Conservation (phyloP, 768 basidiomycete genomes). For the Crassisporium funariophilum region DNA sequence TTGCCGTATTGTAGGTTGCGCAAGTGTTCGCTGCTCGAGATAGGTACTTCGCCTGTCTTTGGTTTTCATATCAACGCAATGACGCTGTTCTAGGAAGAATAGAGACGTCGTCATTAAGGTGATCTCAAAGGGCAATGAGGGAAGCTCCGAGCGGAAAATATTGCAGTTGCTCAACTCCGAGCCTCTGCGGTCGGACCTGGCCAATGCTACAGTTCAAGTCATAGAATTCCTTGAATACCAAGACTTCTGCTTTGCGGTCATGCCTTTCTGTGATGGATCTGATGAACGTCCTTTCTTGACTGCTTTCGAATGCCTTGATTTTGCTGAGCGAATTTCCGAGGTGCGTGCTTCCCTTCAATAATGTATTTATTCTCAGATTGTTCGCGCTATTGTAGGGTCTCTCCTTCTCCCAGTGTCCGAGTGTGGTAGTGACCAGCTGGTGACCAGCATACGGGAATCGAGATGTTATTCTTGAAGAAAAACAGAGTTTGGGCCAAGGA, state of each 20-base stretch:
- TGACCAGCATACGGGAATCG: too few species aligned
- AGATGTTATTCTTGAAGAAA: too few species aligned
- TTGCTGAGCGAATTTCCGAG: constrained; percentile 5
- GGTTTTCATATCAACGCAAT: neutral
- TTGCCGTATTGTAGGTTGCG: neutral
- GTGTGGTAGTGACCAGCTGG: too few species aligned
- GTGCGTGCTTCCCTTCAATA: neutral
- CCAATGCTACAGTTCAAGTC: constrained; percentile 2
- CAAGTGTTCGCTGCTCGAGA: constrained; percentile 4
- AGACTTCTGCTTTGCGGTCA: constrained; percentile 9
- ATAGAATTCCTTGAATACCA: constrained; percentile 6
- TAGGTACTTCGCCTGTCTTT: neutral
- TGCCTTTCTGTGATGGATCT: constrained; percentile 6
- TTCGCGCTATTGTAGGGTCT: too few species aligned
- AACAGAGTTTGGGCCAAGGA: too few species aligned
- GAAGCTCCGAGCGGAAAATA: constrained; percentile 5
- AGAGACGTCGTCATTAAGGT: constrained; percentile 11
- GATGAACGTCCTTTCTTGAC: constrained; percentile 6
- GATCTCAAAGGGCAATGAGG: constrained; percentile 8
- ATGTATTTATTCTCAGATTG: too few species aligned
- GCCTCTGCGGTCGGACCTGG: constrained; percentile 1
- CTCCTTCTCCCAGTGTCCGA: too few species aligned
- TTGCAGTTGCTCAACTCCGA: constrained; percentile 5
- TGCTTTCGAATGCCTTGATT: constrained; percentile 9
- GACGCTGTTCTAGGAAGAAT: constrained; percentile 6